phyloP scores from a whole-genome alignment of 2,329 filamentous ascomycete species.

The Fusarium sp. region DNA sequence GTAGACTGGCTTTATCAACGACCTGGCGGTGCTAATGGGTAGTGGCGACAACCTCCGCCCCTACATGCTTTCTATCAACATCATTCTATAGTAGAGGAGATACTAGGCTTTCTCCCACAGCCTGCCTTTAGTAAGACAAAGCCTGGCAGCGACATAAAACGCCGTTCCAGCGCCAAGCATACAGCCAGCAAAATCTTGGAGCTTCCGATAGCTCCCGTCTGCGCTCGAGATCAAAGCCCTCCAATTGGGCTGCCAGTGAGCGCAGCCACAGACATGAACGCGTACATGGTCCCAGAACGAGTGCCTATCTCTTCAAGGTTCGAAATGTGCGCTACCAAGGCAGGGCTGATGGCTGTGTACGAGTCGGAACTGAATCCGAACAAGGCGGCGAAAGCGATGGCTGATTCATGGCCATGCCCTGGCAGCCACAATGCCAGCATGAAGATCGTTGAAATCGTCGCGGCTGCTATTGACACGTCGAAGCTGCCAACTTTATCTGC shows the following conservation, averaged over 20 bases:
- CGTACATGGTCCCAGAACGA: neutral
- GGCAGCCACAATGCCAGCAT: neutral
- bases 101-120: neutral
- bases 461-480: neutral
- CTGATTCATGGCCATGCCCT: neutral
- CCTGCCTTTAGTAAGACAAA: neutral
- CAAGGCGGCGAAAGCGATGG: neutral
- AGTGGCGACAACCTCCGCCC: neutral
- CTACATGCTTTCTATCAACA: neutral
- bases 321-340: neutral
- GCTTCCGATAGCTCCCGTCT: neutral
- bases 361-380: neutral
- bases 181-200: neutral
- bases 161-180: neutral
- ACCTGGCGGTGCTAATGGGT: neutral
- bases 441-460: neutral
- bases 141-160: fast-evolving
- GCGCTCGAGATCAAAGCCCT: neutral
- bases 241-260: neutral
- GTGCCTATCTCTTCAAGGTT: neutral
- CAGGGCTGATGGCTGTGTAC: neutral
- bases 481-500: neutral
- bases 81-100: neutral
- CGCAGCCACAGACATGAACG: neutral
- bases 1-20: neutral